Base-by-base conservation (phyloP, 192 early-diverging fungal species). In the Linnemannia hyalina region DNA sequence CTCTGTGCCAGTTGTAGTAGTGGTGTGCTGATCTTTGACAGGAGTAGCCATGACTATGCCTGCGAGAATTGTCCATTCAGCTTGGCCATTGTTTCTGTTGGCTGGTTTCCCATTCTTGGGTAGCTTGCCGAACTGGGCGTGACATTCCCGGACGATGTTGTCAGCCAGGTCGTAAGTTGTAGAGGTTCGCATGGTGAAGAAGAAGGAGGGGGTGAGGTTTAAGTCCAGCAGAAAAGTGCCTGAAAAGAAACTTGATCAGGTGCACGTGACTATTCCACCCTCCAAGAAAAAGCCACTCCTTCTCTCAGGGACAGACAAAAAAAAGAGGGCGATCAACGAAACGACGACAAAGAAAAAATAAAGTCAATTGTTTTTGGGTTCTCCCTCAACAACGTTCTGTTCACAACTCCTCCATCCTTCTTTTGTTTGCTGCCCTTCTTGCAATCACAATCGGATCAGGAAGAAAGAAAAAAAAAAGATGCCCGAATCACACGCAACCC, bases 21-120 rank as follows among this genome's bases (percentile, higher is more conserved):
- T 55, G 65, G 38, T 63, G 6, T 20, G 29, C 29, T 57, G 60
- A 65, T 65, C 55, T 55, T 7, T 36, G 49, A 68, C 36, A 35
- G 82, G 75, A 63, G 40, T 72, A 26, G 88, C 70, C 44, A 86
- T 70, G 4, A 96, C 93, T 78, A 98, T 93, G 0, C 93, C 96
- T 0, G 95, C 95, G 22, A 98, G 89, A 3, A 97, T 94, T 0
- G 97, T 98, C 97, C 97, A 98, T 83, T 97, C 96, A 16, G 85
- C 85, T 72, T 92, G 89, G 13, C 80, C 84, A 55, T 88, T 91
- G 32, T 75, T 78, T 40, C 89, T 86, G 15, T 88, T 54, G 4
- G 89, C 73, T 16, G 97, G 97, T 80, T 97, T 97, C 20, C 96
- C 97, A 54, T 91, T 88, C 78, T 95, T 95, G n/a, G 94, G 92